A percentile compares a stretch with the other conserved stretches of the same genome.
Evolutionary conservation across 2,329 filamentous ascomycete species (phyloP).

Genomic region (Aspergillus novofumigatus): DNA sequence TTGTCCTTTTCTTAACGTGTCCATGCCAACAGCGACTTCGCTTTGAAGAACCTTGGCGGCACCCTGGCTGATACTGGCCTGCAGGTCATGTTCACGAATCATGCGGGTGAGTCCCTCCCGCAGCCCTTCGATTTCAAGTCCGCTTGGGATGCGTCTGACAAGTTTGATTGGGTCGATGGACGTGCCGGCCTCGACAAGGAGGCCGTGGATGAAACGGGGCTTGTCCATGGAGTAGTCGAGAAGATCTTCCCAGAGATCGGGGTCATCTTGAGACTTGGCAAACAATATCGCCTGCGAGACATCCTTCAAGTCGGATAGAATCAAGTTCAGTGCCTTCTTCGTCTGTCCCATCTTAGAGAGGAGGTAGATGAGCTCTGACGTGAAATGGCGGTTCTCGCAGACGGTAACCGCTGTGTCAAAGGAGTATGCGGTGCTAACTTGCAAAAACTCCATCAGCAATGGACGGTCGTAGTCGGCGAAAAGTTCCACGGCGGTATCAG

Average conservation of each 20-base stretch:
- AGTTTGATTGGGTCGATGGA: conserved; percentile 88
- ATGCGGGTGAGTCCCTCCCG: conserved; percentile 84
- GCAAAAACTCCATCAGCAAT: conserved; percentile 82
- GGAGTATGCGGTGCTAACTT: conserved; percentile 78
- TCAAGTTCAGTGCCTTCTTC: conserved; percentile 84
- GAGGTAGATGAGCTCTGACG: conserved; percentile 90
- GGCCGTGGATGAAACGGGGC: conserved; percentile 83
- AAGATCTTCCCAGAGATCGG: conserved; percentile 90
- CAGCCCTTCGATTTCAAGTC: conserved; percentile 85
- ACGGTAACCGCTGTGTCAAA: conserved; percentile 69
- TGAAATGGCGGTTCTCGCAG: conserved; percentile 76
- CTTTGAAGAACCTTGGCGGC: conserved; percentile 81
- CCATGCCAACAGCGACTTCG: conserved; percentile 82
- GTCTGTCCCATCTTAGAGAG: conserved; percentile 94
- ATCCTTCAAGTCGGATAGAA: conserved; percentile 88
- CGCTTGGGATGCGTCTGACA: conserved; percentile 85
- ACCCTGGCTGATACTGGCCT: conserved; percentile 85
- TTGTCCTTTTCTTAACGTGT: conserved; percentile 72
- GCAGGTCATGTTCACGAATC: conserved; percentile 93
- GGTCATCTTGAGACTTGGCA: conserved; percentile 87
- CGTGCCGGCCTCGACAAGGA: conserved; percentile 91
- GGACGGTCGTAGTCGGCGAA: conserved; percentile 80
- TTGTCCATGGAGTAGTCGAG: conserved; percentile 98
- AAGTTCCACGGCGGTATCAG: conserved; percentile 78
- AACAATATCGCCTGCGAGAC: conserved; percentile 92